Evolutionary conservation across 208 protist species (phyloP).

Genomic region (Wallacemonas rigidus): DNA sequence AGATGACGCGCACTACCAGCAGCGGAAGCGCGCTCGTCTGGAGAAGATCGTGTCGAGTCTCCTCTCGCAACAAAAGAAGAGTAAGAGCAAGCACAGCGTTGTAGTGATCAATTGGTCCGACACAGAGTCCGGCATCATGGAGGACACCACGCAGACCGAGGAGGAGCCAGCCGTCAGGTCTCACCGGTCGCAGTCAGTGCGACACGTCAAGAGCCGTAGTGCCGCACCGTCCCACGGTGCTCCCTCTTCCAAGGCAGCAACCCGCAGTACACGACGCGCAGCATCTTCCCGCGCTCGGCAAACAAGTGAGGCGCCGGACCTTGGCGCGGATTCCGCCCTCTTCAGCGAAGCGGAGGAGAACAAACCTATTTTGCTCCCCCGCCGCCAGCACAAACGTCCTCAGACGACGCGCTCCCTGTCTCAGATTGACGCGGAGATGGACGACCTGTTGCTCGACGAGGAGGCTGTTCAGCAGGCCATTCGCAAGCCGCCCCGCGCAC

Average conservation of each 20-base stretch:
- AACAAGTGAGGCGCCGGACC: conserved; percentile 42
- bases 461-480: conserved; percentile 36
- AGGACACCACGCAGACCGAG: conserved; percentile 15
- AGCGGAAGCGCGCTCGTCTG: conserved; percentile 53
- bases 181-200: conserved; percentile 18
- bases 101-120: conserved; percentile 88
- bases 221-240: conserved; percentile 1
- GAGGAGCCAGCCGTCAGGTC: neutral
- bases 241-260: conserved; percentile 9
- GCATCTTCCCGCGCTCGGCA: conserved; percentile 28
- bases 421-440: conserved; percentile 32
- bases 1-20: conserved; percentile 22
- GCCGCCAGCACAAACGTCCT: conserved; percentile 38
- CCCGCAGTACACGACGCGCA: conserved; percentile 19
- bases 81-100: conserved; percentile 78
- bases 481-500: conserved; percentile 37
- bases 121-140: conserved; percentile 16
- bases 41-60: conserved; percentile 71
- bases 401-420: conserved; percentile 62
- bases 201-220: conserved; percentile 27
- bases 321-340: conserved; percentile 55
- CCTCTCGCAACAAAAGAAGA: conserved; percentile 49
- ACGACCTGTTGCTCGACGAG: conserved; percentile 34
- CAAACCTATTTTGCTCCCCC: conserved; percentile 70
- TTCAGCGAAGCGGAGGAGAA: conserved; percentile 63